A percentile compares a stretch with the other conserved stretches of the same genome.
phyloP scores from a whole-genome alignment of 2,329 filamentous ascomycete species.

The Shiraia bambusicola region DNA sequence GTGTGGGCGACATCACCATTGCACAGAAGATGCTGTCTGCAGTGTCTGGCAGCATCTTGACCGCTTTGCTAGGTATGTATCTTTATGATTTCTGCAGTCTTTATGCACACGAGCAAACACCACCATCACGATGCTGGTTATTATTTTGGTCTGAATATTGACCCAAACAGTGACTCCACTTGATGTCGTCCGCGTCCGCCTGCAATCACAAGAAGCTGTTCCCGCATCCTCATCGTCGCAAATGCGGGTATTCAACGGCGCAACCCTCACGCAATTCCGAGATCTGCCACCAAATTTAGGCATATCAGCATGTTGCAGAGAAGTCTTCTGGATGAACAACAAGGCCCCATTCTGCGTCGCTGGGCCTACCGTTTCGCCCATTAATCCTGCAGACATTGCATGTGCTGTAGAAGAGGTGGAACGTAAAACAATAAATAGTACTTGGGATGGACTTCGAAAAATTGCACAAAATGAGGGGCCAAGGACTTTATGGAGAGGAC shows the following conservation, averaged over 20 bases:
- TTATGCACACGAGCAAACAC: conserved; percentile 1
- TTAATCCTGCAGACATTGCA: conserved; percentile 51
- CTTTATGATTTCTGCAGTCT: conserved; percentile 2
- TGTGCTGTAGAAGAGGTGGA: conserved; percentile 89
- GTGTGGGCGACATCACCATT: conserved; percentile 70
- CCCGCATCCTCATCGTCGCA: conserved; percentile 54
- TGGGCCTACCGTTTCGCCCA: conserved; percentile 52
- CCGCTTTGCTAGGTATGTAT: conserved; percentile 76
- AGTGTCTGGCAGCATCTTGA: conserved; percentile 84
- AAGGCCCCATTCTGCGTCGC: conserved; percentile 78
- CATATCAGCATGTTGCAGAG: conserved; percentile 90
- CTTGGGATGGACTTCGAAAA: conserved; percentile 87
- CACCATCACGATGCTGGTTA: too few relatives aligned
- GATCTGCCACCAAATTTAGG: conserved; percentile 81
- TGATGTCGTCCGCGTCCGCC: conserved; percentile 91
- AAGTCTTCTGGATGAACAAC: conserved; percentile 95
- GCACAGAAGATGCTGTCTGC: conserved; percentile 94
- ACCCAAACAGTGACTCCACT: conserved; percentile 76
- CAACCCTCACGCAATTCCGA: conserved; percentile 53
- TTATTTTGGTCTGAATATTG: too few relatives aligned
- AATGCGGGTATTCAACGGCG: conserved; percentile 37
- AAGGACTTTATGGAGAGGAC: conserved; percentile 83
- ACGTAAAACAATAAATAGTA: conserved; percentile 81
- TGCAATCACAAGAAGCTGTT: conserved; percentile 77
- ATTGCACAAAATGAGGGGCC: conserved; percentile 92